Conservation (phyloP, 2,329 filamentous ascomycete genomes). For the Talaromyces funiculosus region DNA sequence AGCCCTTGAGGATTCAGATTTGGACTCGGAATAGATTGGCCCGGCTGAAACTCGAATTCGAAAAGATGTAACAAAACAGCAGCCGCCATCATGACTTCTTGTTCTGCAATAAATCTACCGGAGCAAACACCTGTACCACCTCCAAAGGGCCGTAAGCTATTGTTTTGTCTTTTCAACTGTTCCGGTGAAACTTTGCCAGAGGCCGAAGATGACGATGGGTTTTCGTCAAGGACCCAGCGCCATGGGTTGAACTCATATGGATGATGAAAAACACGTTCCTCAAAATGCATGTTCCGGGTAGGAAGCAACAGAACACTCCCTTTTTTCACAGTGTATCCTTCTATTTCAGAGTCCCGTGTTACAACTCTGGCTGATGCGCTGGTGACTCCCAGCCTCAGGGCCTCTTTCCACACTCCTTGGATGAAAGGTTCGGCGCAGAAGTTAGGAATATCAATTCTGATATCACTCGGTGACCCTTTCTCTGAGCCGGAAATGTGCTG, state of each 20-base stretch:
- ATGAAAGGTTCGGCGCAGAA: slow-evolving; percentile 7
- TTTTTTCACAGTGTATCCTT: slow-evolving; percentile 10
- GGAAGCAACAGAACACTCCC: slow-evolving; percentile 13
- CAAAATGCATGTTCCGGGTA: slow-evolving; percentile 7
- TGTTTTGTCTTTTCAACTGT: slow-evolving; percentile 6
- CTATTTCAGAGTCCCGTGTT: slow-evolving; percentile 7
- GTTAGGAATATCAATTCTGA: slow-evolving; percentile 3
- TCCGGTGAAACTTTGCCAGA: not conserved
- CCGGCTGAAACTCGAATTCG: not conserved
- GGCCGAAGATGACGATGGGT: not conserved
- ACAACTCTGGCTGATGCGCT: slow-evolving; percentile 12
- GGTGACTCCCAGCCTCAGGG: slow-evolving; percentile 8
- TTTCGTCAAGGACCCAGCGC: slow-evolving; percentile 9
- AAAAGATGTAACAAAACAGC: slow-evolving; percentile 6
- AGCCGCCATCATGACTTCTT: slow-evolving; percentile 11
- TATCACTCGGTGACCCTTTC: not conserved
- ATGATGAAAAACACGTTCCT: slow-evolving; percentile 4
- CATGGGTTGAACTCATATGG: slow-evolving; percentile 8
- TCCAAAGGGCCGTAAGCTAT: slow-evolving; percentile 10
- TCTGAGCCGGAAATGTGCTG: not conserved
- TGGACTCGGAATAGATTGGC: slow-evolving; percentile 1
- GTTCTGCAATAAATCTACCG: slow-evolving; percentile 13
- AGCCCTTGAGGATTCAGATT: slow-evolving; percentile 9
- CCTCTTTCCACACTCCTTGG: slow-evolving; percentile 15
- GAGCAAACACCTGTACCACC: slow-evolving; percentile 13